phyloP scores from a whole-genome alignment of 805 yeast genomes.

The Spathaspora boniae region DNA sequence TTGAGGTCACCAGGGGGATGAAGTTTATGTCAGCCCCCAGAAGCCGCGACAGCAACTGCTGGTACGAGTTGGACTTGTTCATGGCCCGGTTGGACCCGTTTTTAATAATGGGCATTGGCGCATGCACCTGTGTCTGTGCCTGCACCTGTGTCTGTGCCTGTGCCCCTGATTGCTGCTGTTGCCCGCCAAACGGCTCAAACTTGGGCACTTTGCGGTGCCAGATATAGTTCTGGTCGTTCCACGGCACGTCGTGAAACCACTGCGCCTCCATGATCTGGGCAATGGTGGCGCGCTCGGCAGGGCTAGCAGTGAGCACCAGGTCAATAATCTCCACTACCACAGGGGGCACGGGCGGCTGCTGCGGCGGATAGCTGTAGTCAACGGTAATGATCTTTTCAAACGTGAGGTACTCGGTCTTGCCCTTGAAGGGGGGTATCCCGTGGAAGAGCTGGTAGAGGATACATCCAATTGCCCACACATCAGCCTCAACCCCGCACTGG shows the following conservation, averaged over 20 bases:
- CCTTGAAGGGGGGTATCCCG: constrained; percentile 89
- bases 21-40: constrained; percentile 30
- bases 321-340: constrained; percentile 31
- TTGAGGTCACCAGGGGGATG: constrained; percentile 27
- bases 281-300: constrained; percentile 27
- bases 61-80: constrained; percentile 35
- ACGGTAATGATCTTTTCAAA: constrained; percentile 82
- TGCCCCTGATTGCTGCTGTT: too few relatives aligned
- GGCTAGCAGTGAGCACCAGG: constrained; percentile 29
- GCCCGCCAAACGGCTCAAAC: constrained; percentile 23
- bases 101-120: constrained; percentile 21
- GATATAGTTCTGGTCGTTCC: constrained; percentile 38
- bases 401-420: constrained; percentile 77
- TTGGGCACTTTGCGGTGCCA: constrained; percentile 36
- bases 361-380: constrained; percentile 52
- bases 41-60: constrained; percentile 38
- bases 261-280: constrained; percentile 28
- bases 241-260: constrained; percentile 38
- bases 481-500: constrained; percentile 78
- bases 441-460: constrained; percentile 77
- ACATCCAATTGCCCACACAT: constrained; percentile 94
- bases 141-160: too few relatives aligned
- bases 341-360: constrained; percentile 25
- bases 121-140: neutral
- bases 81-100: constrained; percentile 35